Percentiles rank a stretch among this genome's conserved stretches.
phyloP scores from a whole-genome alignment of 2,329 filamentous ascomycete species.

The Ophiognomonia clavigignenti-juglandacearum region DNA sequence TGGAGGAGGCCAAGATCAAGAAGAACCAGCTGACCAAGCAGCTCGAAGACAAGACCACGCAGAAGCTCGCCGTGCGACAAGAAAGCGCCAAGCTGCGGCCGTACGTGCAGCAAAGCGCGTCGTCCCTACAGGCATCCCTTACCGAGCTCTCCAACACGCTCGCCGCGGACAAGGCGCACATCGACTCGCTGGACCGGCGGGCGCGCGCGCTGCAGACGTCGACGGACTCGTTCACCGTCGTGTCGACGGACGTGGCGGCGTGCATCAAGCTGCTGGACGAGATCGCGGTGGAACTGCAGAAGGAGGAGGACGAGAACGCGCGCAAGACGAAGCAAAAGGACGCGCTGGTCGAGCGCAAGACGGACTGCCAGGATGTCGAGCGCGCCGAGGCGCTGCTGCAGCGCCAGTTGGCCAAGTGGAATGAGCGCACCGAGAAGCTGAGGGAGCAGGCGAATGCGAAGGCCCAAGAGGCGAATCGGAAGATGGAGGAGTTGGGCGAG shows the following conservation, averaged over 20 bases:
- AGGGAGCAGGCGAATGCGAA: constrained; percentile 77
- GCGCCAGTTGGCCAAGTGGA: constrained; percentile 80
- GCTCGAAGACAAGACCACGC: constrained; percentile 67
- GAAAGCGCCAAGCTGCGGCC: constrained; percentile 87
- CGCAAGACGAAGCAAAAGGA: constrained; percentile 79
- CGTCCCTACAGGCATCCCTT: constrained; percentile 74
- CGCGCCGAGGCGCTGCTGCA: constrained; percentile 78
- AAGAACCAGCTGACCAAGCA: constrained; percentile 70
- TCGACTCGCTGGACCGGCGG: constrained; percentile 81
- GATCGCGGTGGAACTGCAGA: constrained; percentile 74
- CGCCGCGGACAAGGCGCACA: constrained; percentile 72
- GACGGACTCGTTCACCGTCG: constrained; percentile 80
- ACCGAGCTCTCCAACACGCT: constrained; percentile 78
- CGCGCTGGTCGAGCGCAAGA: constrained; percentile 79
- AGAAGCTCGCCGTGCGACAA: constrained; percentile 67
- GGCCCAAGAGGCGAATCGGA: constrained; percentile 72
- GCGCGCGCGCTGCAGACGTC: constrained; percentile 89
- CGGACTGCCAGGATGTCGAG: constrained; percentile 88
- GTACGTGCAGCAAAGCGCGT: constrained; percentile 86
- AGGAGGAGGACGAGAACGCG: constrained; percentile 85
- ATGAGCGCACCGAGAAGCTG: constrained; percentile 79
- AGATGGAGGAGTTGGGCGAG: constrained; percentile 83
- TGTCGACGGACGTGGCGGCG: constrained; percentile 77
- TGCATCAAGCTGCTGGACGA: constrained; percentile 89
- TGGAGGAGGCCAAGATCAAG: constrained; percentile 78